Conservation (phyloP, 2,329 filamentous ascomycete genomes). For the Blastomyces parvus region DNA sequence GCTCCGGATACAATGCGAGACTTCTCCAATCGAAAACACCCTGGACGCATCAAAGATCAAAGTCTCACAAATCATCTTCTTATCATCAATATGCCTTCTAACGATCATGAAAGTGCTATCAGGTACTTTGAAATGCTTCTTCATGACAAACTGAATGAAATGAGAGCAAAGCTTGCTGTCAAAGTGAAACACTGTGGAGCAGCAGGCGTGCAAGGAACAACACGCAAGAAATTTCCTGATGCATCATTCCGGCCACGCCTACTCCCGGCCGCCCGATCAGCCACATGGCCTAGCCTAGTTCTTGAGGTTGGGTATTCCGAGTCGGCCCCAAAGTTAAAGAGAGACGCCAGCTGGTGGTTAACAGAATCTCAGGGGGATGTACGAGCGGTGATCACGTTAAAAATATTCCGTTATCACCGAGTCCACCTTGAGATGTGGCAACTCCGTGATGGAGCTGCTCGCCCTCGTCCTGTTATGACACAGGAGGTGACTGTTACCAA, state of each 20-base stretch:
- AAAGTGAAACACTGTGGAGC: neutral
- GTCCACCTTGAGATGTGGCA: constrained; percentile 1
- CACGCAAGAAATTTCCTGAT: neutral
- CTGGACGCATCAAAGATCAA: constrained; percentile 4
- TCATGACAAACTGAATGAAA: neutral
- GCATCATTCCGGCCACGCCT: constrained; percentile 1
- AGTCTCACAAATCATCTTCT: neutral
- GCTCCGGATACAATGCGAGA: neutral
- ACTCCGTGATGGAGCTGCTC: neutral
- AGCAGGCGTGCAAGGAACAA: neutral
- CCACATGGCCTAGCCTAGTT: constrained; percentile 8
- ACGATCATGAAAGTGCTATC: neutral
- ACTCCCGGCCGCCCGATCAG: constrained; percentile 1
- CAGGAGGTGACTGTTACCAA: neutral
- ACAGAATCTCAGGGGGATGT: constrained; percentile 5
- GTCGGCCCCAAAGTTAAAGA: neutral
- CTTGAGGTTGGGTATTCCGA: constrained; percentile 9
- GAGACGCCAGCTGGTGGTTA: constrained; percentile 9
- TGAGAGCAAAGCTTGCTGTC: neutral
- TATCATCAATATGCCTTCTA: constrained; percentile 5
- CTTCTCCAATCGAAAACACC: neutral
- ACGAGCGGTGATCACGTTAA: constrained; percentile 3
- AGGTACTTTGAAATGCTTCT: neutral
- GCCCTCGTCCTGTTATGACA: neutral
- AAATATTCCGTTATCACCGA: constrained; percentile 1